A percentile compares a stretch with the other conserved stretches of the same genome.
Evolutionary conservation across 1,284 basidiomycete species (phyloP).

Genomic region (Melampsora abietis-canadensis): DNA sequence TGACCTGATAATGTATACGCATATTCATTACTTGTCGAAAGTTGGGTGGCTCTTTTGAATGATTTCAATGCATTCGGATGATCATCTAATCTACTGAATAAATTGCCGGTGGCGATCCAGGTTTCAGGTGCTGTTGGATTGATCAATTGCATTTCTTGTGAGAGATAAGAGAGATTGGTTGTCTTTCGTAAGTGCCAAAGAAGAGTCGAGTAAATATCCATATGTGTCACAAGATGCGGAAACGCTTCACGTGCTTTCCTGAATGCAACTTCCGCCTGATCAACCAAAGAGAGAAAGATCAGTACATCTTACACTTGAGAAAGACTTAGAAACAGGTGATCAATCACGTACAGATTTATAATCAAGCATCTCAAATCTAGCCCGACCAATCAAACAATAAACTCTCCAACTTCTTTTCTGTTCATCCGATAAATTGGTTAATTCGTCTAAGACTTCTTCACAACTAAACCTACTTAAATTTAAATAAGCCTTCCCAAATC

Average conservation of each 20-base stretch:
- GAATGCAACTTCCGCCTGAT: slow-evolving; percentile 80
- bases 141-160: slow-evolving; percentile 80
- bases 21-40: slow-evolving; percentile 56
- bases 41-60: slow-evolving; percentile 72
- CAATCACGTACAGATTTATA: slow-evolving; percentile 68
- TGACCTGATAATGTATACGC: slow-evolving; percentile 90
- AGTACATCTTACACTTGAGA: background rate
- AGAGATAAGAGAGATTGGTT: slow-evolving; percentile 77
- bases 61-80: slow-evolving; percentile 83
- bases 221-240: slow-evolving; percentile 78
- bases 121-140: slow-evolving; percentile 70
- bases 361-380: slow-evolving; percentile 80
- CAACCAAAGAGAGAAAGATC: slow-evolving; percentile 1
- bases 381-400: slow-evolving; percentile 72
- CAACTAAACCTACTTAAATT: slow-evolving; percentile 73
- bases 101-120: slow-evolving; percentile 91
- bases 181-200: slow-evolving; percentile 83
- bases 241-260: slow-evolving; percentile 71
- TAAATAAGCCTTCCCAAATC: slow-evolving; percentile 72
- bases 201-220: slow-evolving; percentile 90
- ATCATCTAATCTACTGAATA: slow-evolving; percentile 86
- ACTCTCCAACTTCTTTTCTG: slow-evolving; percentile 69
- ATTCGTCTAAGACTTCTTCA: slow-evolving; percentile 66
- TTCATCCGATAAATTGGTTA: slow-evolving; percentile 70
- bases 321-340: background rate